Conservation (phyloP, 1,284 basidiomycete genomes). For the Violaceomyces palustris region DNA sequence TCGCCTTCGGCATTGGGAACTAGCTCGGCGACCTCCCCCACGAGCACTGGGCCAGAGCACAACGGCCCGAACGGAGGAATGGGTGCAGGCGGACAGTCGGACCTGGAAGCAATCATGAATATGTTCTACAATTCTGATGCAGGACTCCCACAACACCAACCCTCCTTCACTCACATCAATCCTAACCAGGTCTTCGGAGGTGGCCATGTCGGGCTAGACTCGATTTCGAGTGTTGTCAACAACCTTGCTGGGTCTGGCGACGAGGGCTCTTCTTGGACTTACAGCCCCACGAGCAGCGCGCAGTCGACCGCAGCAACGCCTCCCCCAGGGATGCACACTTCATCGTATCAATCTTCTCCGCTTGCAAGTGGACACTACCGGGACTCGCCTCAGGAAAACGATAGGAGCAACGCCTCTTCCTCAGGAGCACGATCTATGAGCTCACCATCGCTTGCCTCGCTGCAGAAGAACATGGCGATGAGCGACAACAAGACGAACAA, state of each 20-base stretch:
- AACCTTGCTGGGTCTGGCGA: constrained; percentile 27
- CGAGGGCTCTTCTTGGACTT: constrained; percentile 41
- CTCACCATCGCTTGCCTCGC: constrained; percentile 14
- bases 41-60: neutral
- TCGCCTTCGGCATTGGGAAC: constrained; percentile 20
- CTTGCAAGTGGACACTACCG: constrained; percentile 10
- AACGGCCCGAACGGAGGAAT: neutral
- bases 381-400: constrained; percentile 10
- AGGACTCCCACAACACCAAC: constrained; percentile 11
- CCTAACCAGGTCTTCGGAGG: constrained; percentile 43
- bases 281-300: constrained; percentile 35
- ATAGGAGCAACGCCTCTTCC: neutral
- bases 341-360: constrained; percentile 34
- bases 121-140: constrained; percentile 47
- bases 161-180: constrained; percentile 43
- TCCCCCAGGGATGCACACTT: constrained; percentile 10
- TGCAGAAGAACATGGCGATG: constrained; percentile 18
- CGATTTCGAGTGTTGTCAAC: constrained; percentile 10
- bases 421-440: no score
- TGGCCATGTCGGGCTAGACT: constrained; percentile 5
- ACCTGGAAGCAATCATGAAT: constrained; percentile 43
- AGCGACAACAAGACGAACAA: constrained; percentile 15
- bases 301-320: constrained; percentile 34
- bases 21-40: constrained; percentile 20
- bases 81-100: constrained; percentile 5